Conservation (phyloP, 108 stramenopile species). For the Cafeteria roenbergensis region DNA sequence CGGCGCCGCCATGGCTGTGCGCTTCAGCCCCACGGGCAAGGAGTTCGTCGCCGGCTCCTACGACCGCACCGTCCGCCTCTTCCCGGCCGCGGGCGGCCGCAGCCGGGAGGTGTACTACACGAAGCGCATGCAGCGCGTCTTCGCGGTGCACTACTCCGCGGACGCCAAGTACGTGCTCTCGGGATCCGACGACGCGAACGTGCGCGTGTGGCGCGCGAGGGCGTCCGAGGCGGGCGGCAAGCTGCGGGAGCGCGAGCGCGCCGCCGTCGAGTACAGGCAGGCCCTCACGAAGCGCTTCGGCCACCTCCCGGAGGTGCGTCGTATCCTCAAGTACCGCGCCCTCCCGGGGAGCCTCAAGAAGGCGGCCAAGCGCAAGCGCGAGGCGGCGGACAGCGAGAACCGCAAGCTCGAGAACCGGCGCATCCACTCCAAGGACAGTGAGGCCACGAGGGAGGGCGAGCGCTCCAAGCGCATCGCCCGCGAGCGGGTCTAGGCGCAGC, state of each 20-base stretch:
- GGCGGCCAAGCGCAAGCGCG: conserved; percentile 55
- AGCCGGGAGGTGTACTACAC: conserved; percentile 84
- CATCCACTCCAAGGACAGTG: conserved; percentile 63
- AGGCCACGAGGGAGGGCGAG: conserved; percentile 52
- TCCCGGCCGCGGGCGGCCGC: conserved; percentile 41
- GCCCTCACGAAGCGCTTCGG: conserved; percentile 36
- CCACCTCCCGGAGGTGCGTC: conserved; percentile 74
- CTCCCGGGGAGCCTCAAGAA: conserved; percentile 83
- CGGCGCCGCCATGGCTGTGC: conserved; percentile 75
- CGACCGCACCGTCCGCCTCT: conserved; percentile 87
- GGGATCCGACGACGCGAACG: conserved; percentile 88
- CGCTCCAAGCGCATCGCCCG: conserved; percentile 55
- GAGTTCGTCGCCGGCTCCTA: conserved; percentile 88
- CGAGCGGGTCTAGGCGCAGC: too few relatives aligned
- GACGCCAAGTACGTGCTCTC: conserved; percentile 81
- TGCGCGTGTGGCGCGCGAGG: conserved; percentile 88
- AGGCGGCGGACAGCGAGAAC: conserved; percentile 72
- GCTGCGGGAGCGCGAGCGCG: conserved; percentile 54
- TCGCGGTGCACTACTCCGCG: conserved; percentile 74
- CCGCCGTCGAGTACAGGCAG: conserved; percentile 61
- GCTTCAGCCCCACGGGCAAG: conserved; percentile 84
- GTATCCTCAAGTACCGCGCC: conserved; percentile 65
- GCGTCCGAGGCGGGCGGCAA: conserved; percentile 78
- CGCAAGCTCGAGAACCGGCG: conserved; percentile 71
- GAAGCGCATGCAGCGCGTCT: conserved; percentile 95